A percentile compares a stretch with the other conserved stretches of the same genome.
These are phyloP conservation scores for Xylaria telfairii DNA, from an alignment of 495 filamentous ascomycete species.

Conservation along the genomic window DNA sequence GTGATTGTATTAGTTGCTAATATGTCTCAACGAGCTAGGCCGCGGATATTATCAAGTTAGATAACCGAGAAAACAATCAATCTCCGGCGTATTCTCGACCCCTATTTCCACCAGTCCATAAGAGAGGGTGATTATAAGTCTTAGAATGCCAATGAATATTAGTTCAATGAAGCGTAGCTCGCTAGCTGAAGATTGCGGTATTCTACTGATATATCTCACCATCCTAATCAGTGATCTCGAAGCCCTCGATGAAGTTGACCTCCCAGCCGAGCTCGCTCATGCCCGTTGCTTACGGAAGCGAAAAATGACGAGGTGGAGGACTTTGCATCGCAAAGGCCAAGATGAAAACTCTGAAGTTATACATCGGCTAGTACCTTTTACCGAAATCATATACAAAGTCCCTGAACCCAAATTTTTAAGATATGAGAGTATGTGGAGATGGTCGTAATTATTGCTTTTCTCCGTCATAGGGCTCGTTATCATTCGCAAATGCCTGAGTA, in stretches of 20 bases:
- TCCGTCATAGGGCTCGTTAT: not conserved
- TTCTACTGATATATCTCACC: not conserved
- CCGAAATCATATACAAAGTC: not conserved
- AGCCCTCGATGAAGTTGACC: not conserved
- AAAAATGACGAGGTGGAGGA: too few relatives aligned
- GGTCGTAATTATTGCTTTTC: not conserved
- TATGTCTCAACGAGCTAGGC: constrained; percentile 31
- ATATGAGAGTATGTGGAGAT: not conserved
- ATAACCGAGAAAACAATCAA: constrained; percentile 4
- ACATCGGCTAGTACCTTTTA: not conserved
- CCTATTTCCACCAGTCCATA: not conserved
- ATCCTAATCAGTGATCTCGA: not conserved
- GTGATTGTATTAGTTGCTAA: not conserved
- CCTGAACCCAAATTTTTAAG: too few relatives aligned
- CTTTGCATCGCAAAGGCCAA: too few relatives aligned
- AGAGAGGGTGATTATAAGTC: not conserved
- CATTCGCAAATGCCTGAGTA: not conserved
- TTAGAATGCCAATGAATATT: not conserved
- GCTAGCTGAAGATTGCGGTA: not conserved
- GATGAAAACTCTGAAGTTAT: not conserved
- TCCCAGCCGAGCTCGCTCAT: not conserved
- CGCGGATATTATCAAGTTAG: constrained; percentile 47
- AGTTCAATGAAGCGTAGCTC: not conserved
- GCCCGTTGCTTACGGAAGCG: not conserved
- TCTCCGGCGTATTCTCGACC: not conserved